Percentiles rank a stretch among this genome's conserved stretches.
Conservation (phyloP, 2,329 filamentous ascomycete genomes). For the Apiospora kogelbergensis region DNA sequence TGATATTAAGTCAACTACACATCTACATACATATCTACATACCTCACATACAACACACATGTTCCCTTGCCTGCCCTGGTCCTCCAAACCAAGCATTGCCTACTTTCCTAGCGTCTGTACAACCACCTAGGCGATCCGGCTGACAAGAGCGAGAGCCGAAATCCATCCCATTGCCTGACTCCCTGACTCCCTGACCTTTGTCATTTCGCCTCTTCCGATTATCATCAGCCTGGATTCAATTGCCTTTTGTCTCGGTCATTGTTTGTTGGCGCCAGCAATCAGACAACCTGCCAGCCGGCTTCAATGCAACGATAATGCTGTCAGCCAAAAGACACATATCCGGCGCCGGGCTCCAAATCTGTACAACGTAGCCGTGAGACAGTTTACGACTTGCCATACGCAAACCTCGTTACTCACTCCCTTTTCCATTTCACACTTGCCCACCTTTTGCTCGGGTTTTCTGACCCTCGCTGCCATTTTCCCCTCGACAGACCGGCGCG, state of each 20-base stretch:
- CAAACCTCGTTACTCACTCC: background rate
- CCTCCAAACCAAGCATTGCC: background rate
- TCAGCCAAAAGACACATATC: background rate
- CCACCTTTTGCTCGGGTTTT: background rate
- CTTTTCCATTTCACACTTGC: background rate
- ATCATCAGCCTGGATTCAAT: background rate
- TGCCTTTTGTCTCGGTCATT: background rate
- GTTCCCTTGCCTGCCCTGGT: background rate
- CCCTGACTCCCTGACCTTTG: background rate
- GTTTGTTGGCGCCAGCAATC: background rate
- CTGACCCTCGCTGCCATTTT: background rate
- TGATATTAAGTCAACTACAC: too few relatives aligned
- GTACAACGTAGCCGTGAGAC: conserved; percentile 3
- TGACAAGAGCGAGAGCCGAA: background rate
- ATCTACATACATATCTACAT: too few relatives aligned
- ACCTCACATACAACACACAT: too few relatives aligned
- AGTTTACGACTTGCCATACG: background rate
- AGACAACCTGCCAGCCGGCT: background rate
- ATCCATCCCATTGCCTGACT: background rate
- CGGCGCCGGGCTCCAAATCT: background rate
- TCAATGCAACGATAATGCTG: background rate
- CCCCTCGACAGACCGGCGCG: background rate
- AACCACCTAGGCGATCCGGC: background rate
- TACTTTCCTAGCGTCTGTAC: background rate
- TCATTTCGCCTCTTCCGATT: background rate